These are phyloP conservation scores for Melampsora americana DNA, from an alignment of 1,284 basidiomycete genomes.

Conservation along the genomic window DNA sequence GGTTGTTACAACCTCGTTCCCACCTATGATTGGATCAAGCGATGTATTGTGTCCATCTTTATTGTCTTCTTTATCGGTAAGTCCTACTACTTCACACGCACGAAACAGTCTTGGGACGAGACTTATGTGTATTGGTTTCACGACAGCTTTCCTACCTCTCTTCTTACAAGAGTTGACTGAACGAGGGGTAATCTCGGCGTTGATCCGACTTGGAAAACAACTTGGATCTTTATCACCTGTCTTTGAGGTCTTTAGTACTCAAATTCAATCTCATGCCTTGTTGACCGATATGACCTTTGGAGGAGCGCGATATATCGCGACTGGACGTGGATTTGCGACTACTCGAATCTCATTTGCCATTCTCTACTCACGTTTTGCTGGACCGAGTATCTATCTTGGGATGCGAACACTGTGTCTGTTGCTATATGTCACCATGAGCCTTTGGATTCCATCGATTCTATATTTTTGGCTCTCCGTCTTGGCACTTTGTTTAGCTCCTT, in stretches of 20 bases:
- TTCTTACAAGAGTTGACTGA: constrained; percentile 94
- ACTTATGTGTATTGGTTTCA: neutral
- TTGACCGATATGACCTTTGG: constrained; percentile 90
- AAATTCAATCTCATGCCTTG: constrained; percentile 93
- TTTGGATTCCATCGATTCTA: constrained; percentile 84
- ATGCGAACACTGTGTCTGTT: constrained; percentile 84
- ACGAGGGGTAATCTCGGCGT: constrained; percentile 80
- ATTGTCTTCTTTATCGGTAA: constrained; percentile 81
- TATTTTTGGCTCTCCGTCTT: constrained; percentile 79
- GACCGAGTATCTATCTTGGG: constrained; percentile 91
- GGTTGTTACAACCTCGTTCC: constrained; percentile 88
- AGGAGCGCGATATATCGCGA: constrained; percentile 95
- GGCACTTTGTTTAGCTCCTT: constrained; percentile 82
- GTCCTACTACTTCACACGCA: constrained; percentile 4
- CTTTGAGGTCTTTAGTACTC: constrained; percentile 93
- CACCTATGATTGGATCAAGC: constrained; percentile 86
- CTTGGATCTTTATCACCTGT: constrained; percentile 87
- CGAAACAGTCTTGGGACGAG: neutral
- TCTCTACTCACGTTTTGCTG: constrained; percentile 89
- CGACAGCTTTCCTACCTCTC: constrained; percentile 55
- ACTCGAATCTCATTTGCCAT: constrained; percentile 88
- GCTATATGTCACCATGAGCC: constrained; percentile 79
- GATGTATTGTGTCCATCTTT: constrained; percentile 92
- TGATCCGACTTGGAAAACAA: constrained; percentile 83
- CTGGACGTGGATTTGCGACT: constrained; percentile 95